phyloP scores from a whole-genome alignment of 2,329 filamentous ascomycete genomes.

The Cryphonectria parasitica region DNA sequence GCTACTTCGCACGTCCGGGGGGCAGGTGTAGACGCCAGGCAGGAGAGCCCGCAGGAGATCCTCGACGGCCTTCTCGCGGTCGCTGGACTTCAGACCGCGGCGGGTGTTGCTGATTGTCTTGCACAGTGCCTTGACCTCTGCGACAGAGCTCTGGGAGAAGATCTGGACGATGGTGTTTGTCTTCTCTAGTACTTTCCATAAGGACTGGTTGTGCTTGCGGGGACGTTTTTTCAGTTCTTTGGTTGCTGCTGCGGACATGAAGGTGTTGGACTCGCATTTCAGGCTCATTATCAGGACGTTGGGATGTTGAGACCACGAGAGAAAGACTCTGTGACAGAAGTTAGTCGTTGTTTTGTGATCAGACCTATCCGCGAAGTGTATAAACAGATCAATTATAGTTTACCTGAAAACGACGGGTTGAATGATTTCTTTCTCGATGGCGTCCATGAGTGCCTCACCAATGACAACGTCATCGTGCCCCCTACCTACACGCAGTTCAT shows the following conservation, averaged over 20 bases:
- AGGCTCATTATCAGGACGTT: slow-evolving; percentile 10
- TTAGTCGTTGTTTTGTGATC: not conserved
- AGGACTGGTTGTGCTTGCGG: slow-evolving; percentile 4
- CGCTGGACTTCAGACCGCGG: not conserved
- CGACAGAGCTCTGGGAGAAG: slow-evolving; percentile 12
- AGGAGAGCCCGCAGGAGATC: slow-evolving; percentile 18
- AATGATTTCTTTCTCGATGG: not conserved
- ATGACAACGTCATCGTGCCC: slow-evolving; percentile 10
- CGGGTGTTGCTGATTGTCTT: slow-evolving; percentile 1
- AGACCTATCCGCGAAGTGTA: too few species aligned
- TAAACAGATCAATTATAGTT: not conserved
- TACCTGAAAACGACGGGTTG: slow-evolving; percentile 3
- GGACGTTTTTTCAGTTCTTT: slow-evolving; percentile 12
- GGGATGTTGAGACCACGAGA: slow-evolving; percentile 17
- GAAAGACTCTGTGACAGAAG: not conserved
- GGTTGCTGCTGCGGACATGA: not conserved
- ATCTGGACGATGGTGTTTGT: slow-evolving; percentile 8
- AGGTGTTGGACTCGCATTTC: not conserved
- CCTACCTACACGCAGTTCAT: not conserved
- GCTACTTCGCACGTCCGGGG: not conserved
- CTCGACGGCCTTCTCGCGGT: slow-evolving; percentile 13
- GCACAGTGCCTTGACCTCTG: slow-evolving; percentile 14
- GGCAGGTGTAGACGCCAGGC: slow-evolving; percentile 14
- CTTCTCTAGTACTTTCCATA: slow-evolving; percentile 4
- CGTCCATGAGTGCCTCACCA: slow-evolving; percentile 12